These are phyloP conservation scores for Kwoniella bestiolae DNA, from an alignment of 768 basidiomycete genomes.

Conservation along the genomic window DNA sequence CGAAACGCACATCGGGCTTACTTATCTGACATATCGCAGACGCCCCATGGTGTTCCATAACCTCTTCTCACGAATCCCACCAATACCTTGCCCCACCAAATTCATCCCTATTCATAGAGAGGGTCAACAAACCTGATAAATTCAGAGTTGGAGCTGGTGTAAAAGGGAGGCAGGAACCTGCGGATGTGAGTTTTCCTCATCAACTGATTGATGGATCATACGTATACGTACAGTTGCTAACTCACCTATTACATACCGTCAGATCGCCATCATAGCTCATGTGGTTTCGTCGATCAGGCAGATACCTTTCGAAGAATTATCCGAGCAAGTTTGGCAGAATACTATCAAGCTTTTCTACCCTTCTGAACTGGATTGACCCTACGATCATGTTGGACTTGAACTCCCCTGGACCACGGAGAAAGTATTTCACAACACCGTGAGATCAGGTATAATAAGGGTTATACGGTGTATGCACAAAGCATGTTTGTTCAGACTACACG, in stretches of 20 bases:
- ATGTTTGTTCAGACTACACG: too few relatives aligned
- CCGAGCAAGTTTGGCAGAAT: conserved; percentile 68
- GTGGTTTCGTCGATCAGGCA: conserved; percentile 63
- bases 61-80: conserved; percentile 50
- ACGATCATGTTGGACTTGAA: too few relatives aligned
- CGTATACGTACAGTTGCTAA: neutral
- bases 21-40: conserved; percentile 31
- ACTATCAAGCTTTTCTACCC: conserved; percentile 67
- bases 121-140: conserved; percentile 62
- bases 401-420: too few relatives aligned
- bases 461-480: too few relatives aligned
- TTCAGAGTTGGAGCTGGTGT: conserved; percentile 68
- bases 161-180: conserved; percentile 79
- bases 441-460: too few relatives aligned
- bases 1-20: neutral
- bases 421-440: too few relatives aligned
- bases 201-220: neutral
- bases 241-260: neutral
- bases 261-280: conserved; percentile 73
- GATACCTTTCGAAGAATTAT: conserved; percentile 64
- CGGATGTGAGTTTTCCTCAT: conserved; percentile 52
- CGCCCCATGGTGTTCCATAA: conserved; percentile 54
- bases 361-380: conserved; percentile 54
- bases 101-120: conserved; percentile 24
- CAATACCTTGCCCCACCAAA: conserved; percentile 34